Evolutionary conservation across 75 land plant genomes (phyloP).

Genomic region (Cupressus sempervirens): DNA sequence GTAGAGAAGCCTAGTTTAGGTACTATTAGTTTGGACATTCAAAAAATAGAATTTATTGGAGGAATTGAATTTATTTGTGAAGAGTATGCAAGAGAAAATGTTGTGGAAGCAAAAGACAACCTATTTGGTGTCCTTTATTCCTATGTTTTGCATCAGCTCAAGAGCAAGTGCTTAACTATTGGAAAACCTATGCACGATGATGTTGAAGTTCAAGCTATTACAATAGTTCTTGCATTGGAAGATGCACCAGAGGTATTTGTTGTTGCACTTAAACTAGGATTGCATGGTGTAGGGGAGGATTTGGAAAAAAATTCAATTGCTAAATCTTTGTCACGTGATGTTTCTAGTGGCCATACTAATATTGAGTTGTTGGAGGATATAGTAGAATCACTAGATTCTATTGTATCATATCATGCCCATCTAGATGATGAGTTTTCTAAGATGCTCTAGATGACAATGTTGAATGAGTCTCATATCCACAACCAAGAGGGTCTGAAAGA

Average conservation of each 20-base stretch:
- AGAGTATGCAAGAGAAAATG: conserved; percentile 80
- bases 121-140: conserved; percentile 76
- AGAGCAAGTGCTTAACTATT: conserved; percentile 25
- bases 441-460: conserved; percentile 61
- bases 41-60: conserved; percentile 76
- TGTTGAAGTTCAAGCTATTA: conserved; percentile 75
- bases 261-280: conserved; percentile 76
- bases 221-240: conserved; percentile 56
- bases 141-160: conserved; percentile 63
- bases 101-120: conserved; percentile 68
- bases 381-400: conserved; percentile 46
- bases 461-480: conserved; percentile 34
- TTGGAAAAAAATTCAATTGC: conserved; percentile 62
- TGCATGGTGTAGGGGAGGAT: conserved; percentile 71
- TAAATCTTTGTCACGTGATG: conserved; percentile 57
- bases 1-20: conserved; percentile 16
- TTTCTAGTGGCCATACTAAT: conserved; percentile 66
- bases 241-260: conserved; percentile 84
- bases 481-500: conserved; percentile 28
- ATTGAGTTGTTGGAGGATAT: conserved; percentile 68
- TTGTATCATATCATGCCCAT: conserved; percentile 49
- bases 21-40: conserved; percentile 43
- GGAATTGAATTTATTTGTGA: conserved; percentile 83
- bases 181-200: conserved; percentile 71
- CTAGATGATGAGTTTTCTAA: conserved; percentile 70